Evolutionary conservation across 352 stramenopile genomes (phyloP).

Genomic region (Phytophthora brassicae): DNA sequence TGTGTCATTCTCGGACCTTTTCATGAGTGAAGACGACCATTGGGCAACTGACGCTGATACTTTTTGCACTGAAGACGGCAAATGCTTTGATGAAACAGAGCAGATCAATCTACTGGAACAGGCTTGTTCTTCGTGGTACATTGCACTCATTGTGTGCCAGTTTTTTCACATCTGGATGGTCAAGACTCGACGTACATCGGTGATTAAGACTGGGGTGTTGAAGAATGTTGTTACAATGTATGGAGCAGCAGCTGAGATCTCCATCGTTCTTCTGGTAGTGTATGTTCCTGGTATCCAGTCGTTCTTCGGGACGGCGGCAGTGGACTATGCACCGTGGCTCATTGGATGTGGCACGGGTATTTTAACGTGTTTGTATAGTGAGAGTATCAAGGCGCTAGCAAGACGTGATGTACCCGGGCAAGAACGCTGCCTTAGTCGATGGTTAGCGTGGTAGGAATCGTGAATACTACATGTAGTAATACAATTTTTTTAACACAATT

Average conservation of each 20-base stretch:
- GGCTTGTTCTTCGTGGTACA: slow-evolving; percentile 70
- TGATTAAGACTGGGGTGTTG: slow-evolving; percentile 67
- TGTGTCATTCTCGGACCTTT: slow-evolving; percentile 42
- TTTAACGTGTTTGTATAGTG: slow-evolving; percentile 42
- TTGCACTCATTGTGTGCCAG: slow-evolving; percentile 75
- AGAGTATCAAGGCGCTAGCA: slow-evolving; percentile 38
- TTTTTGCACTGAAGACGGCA: slow-evolving; percentile 28
- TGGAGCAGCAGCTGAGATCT: slow-evolving; percentile 38
- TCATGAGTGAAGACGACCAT: slow-evolving; percentile 36
- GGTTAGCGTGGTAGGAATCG: slow-evolving; percentile 29
- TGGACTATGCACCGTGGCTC: slow-evolving; percentile 50
- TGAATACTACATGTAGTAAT: too few relatives aligned
- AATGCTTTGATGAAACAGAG: slow-evolving; percentile 39
- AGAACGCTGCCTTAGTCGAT: slow-evolving; percentile 19
- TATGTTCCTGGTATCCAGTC: slow-evolving; percentile 51
- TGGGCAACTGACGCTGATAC: slow-evolving; percentile 26
- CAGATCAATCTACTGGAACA: slow-evolving; percentile 59
- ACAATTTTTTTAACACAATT: too few relatives aligned
- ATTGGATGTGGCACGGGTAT: slow-evolving; percentile 37
- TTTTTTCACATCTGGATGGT: slow-evolving; percentile 84
- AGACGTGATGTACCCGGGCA: slow-evolving; percentile 26
- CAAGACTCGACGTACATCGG: slow-evolving; percentile 80
- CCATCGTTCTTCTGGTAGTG: slow-evolving; percentile 47
- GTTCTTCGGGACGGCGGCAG: slow-evolving; percentile 37
- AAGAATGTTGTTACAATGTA: slow-evolving; percentile 83